Percentiles rank a stretch among this genome's conserved stretches.
phyloP scores from a whole-genome alignment of 257 asterid genomes.

The Hygrophila difformis region DNA sequence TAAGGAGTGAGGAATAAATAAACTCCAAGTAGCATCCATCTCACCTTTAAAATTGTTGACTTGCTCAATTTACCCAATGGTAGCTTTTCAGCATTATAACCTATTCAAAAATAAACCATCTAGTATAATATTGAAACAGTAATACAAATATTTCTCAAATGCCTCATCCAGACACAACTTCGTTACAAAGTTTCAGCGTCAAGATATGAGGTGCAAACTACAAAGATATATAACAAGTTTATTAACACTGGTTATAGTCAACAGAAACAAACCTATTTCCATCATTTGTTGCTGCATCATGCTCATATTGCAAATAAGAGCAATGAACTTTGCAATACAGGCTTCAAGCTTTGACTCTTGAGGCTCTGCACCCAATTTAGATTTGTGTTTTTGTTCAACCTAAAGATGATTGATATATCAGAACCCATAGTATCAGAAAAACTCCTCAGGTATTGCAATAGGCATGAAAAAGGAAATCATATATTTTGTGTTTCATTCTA shows the following conservation, averaged over 20 bases:
- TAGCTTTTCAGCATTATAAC: conserved; percentile 90
- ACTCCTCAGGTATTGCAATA: no score
- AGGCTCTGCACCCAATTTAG: conserved; percentile 29
- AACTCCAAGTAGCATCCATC: conserved; percentile 5
- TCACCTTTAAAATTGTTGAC: conserved; percentile 77
- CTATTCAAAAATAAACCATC: conserved; percentile 29
- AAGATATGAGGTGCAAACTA: no score
- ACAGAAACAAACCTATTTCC: conserved; percentile 62
- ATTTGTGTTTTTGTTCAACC: conserved; percentile 31
- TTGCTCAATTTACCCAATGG: conserved; percentile 96
- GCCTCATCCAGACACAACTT: no score
- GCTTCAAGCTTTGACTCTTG: conserved; percentile 71
- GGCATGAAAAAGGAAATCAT: no score
- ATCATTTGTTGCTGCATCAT: conserved; percentile 98
- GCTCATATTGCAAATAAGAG: conserved; percentile 77
- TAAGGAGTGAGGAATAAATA: no score
- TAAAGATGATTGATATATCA: conserved; percentile 13
- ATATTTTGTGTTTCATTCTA: no score
- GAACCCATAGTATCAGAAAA: no score
- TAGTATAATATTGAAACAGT: background rate
- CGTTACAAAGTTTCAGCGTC: no score
- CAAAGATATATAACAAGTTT: no score
- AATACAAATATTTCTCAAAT: no score
- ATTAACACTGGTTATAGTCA: no score
- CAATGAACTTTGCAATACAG: conserved; percentile 73